Conservation (phyloP, 257 asterid species). For the Lantana camara region DNA sequence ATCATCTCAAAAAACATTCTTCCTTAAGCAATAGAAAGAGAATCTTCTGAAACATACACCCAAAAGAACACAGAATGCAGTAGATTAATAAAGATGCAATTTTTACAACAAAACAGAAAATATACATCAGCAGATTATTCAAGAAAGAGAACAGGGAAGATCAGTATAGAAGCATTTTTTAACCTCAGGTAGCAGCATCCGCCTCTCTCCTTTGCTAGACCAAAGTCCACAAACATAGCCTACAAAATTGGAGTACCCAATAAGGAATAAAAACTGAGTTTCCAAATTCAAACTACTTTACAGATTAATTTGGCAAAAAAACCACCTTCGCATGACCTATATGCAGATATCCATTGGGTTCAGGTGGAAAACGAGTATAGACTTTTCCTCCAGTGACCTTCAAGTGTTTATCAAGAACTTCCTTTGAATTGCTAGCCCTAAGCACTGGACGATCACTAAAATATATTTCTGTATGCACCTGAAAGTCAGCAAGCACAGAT, state of each 20-base stretch:
- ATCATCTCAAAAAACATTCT: background rate
- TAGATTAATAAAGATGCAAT: background rate
- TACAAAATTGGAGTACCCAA: slow-evolving; percentile 31
- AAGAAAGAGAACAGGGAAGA: background rate
- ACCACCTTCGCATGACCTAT: slow-evolving; percentile 97
- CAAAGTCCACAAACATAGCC: slow-evolving; percentile 99
- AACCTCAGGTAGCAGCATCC: slow-evolving; percentile 96
- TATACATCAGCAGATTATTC: background rate
- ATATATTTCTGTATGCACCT: slow-evolving; percentile 79
- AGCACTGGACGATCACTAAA: slow-evolving; percentile 87
- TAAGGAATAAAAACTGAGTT: slow-evolving; percentile 5
- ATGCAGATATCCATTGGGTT: slow-evolving; percentile 96
- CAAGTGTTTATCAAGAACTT: slow-evolving; percentile 78
- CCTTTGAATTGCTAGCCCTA: slow-evolving; percentile 85
- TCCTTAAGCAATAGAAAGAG: background rate
- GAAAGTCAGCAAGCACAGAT: slow-evolving; percentile 9
- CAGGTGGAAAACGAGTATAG: slow-evolving; percentile 95
- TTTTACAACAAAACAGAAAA: background rate
- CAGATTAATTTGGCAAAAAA: slow-evolving; percentile 20
- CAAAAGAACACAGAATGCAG: background rate
- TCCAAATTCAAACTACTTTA: slow-evolving; percentile 11
- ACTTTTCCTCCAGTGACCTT: slow-evolving; percentile 76
- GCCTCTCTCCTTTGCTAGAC: slow-evolving; percentile 91
- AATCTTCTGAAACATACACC: no score
- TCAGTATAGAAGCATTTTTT: slow-evolving; percentile 23